Percentiles rank a stretch among this genome's conserved stretches.
Conservation (phyloP, 1,284 basidiomycete species). For the Gastroboletus turbinatus region DNA sequence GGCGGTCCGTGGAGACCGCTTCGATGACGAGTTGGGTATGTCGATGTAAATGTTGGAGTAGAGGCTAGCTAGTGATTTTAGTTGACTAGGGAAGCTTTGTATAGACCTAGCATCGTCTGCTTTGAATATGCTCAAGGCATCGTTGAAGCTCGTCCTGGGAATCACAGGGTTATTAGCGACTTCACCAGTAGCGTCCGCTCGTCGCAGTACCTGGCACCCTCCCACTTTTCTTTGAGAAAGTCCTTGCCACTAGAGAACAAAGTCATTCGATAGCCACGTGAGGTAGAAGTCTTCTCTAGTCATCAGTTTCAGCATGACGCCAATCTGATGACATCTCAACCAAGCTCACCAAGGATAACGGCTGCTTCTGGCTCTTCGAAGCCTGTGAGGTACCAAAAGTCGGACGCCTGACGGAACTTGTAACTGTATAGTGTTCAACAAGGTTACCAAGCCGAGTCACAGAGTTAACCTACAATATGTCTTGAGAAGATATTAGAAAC, state of each 20-base stretch:
- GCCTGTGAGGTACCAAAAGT: constrained; percentile 94
- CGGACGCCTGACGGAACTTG: constrained; percentile 91
- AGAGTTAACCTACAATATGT: constrained; percentile 47
- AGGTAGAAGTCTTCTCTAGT: constrained; percentile 60
- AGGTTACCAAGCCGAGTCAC: not conserved
- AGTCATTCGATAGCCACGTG: constrained; percentile 85
- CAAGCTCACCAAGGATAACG: constrained; percentile 68
- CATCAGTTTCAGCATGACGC: constrained; percentile 1
- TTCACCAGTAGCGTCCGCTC: not conserved
- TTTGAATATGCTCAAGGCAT: constrained; percentile 64
- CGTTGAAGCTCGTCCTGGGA: constrained; percentile 56
- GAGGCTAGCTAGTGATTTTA: constrained; percentile 44
- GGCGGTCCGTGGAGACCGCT: constrained; percentile 35
- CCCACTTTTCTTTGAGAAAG: constrained; percentile 84
- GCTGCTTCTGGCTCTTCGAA: constrained; percentile 94
- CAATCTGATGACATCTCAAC: not conserved
- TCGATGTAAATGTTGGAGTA: constrained; percentile 44
- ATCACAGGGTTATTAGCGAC: constrained; percentile 1
- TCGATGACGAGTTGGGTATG: constrained; percentile 30
- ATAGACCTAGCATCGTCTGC: constrained; percentile 73
- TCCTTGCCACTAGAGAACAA: constrained; percentile 86
- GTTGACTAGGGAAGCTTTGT: constrained; percentile 49
- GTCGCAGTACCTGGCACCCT: constrained; percentile 68
- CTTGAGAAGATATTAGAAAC: constrained; percentile 21
- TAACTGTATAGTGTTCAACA: constrained; percentile 56